Conservation (phyloP, 2,329 filamentous ascomycete species). For the Fusarium sp. region DNA sequence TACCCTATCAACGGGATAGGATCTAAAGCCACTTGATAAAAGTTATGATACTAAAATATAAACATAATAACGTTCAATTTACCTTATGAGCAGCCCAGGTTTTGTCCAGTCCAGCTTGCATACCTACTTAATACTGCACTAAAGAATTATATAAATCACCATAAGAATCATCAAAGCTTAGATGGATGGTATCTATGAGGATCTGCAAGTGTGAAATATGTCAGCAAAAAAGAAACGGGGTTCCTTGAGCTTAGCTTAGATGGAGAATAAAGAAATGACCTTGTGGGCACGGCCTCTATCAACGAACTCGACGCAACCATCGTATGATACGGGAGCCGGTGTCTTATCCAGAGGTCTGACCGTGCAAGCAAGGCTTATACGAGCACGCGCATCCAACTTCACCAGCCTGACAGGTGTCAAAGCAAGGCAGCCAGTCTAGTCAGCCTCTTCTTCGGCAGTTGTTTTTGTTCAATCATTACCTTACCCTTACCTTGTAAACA, state of each 20-base stretch:
- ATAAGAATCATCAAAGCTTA: neutral
- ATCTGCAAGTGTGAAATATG: too few relatives aligned
- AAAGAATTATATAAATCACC: neutral
- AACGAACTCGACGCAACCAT: neutral
- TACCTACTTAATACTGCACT: too few relatives aligned
- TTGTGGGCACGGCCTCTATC: slow-evolving; percentile 1
- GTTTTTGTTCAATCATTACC: slow-evolving; percentile 7
- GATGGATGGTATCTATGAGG: neutral
- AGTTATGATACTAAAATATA: neutral
- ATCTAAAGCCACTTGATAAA: neutral
- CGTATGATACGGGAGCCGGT: slow-evolving; percentile 4
- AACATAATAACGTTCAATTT: neutral
- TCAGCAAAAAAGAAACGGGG: too few relatives aligned
- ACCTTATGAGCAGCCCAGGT: too few relatives aligned
- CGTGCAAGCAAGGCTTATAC: slow-evolving; percentile 12
- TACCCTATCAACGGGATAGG: neutral
- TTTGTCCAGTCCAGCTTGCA: neutral
- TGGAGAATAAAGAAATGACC: neutral
- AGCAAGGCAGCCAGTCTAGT: neutral
- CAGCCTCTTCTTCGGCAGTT: slow-evolving; percentile 24
- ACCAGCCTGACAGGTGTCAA: slow-evolving; percentile 1
- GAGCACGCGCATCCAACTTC: neutral
- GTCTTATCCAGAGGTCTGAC: slow-evolving; percentile 4
- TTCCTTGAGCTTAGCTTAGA: neutral
- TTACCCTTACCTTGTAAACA: slow-evolving; percentile 5